Base-by-base conservation (phyloP, 2,329 filamentous ascomycete species). In the Colletotrichum destructivum region DNA sequence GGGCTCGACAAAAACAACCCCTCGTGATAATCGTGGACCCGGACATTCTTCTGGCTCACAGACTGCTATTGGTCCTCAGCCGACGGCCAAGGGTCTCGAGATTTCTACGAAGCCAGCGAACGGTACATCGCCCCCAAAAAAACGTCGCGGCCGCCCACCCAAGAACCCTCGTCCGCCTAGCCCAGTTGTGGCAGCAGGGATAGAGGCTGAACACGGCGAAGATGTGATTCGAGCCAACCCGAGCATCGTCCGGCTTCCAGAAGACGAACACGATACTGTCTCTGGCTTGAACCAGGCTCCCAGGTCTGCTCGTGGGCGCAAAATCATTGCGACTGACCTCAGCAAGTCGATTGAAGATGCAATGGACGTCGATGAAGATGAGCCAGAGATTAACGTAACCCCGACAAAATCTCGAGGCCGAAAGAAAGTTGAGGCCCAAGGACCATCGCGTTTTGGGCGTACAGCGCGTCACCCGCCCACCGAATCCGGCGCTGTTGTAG, bases 131-230 rank as follows among this genome's bases (percentile, higher is more conserved):
- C 54, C 66, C 18, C 59, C n/a, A 5, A 72, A 72, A 52, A 72
- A 72, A 26, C 67, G 67, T 31, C 70, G 70, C 15, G 70, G 70
- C 38, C 66, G 70, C 16, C 70, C 70, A 12, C 70, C 70, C 13
- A 72, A 72, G 23, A 60, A 69, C 16, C 69, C 65, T 42, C 66
- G 65, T 13, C 69, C 69, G 26, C 26, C 21, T 35, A 69, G 54
- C 21, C 54, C 65, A 8, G 47, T n/a, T 18, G 47, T 15, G 26
- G 46, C 49, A 42, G 46, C 46, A 7, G 26, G 42, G 16, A n/a
- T 8, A 38, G 52, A 60, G 11, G n/a, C 18, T 16, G 46, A 60
- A 18, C 47, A 49, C 31, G 21, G 55, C 21, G 44, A 52, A 21
- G 59, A 69, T 35, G 69, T 62, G 42, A 68, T 71, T 52, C 69